Base-by-base conservation (phyloP, 495 filamentous ascomycete genomes). In the Lophiostoma macrostomum region DNA sequence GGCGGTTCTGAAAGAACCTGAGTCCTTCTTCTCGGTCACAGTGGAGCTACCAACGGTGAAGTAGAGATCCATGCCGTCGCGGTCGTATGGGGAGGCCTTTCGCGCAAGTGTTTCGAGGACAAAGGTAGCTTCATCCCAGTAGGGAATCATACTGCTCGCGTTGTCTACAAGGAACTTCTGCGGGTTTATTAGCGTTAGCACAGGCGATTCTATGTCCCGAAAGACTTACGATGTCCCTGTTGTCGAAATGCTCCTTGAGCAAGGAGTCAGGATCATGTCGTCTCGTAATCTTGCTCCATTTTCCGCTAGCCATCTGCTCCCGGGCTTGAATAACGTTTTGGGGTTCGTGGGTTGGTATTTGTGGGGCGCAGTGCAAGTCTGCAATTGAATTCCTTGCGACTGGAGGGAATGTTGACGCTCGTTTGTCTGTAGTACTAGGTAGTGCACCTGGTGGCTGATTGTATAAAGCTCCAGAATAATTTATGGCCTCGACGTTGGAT, bases 111-210 rank as follows among this genome's bases (percentile, higher is more conserved):
- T 62, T 29, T 56, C 43, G 3, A 66, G 46, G 0, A 68, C 4
- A 29, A 51, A 56, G 0, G 41, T 62, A 20, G 56, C 65, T 24
- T 63, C 52, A 12, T 35, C 12, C 68, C 68, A 71, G 36, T 64
- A 39, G 0, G 11, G 19, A 3, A 18, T 10, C 57, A 66, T 68
- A 6, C 27, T 56, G 6, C 23, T 34, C 4, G 45, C 53, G 43
- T 68, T 57, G 36, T 66, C 64, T 1, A 66, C 58, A 31, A 68
- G 38, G 29, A 68, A 66, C 31, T 45, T 56, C 65, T 67, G 25
- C 12, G 13, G 18, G 43, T 41, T 12, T 10, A 3, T 19, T 39
- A 39, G 24, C 12, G 14, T 20, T 14, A 34, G 16, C 11, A 4
- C 18, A 31, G 29, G 24, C 18, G n/a, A 19, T 8, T 35, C n/a